Evolutionary conservation across 2,329 filamentous ascomycete genomes (phyloP), one percentile per base, ranked within the genome.

Genomic region (Neofusicoccum sp.): DNA sequence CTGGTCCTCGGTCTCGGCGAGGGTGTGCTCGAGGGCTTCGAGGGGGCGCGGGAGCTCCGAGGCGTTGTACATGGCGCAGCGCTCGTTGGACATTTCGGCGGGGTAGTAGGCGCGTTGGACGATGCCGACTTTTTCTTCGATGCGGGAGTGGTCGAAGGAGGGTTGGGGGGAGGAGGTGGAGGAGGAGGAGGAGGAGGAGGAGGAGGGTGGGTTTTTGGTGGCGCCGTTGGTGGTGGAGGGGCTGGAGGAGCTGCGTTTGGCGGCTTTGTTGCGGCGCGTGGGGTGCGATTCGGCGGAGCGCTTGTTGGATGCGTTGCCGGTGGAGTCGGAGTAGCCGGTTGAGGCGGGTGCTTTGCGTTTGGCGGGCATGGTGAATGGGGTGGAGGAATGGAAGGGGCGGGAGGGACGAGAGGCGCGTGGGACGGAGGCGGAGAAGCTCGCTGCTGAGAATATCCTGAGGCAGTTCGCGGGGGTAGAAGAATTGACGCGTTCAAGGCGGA

Each of bases 81-180:
- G 87, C 56, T 84, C 85, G 70, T 92, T 95, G 78, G 84, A 90
- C 88, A 97, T 96, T 73, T 96, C 92, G 1, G 86, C 85, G 0
- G 92, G 92, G 69, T 97, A 97, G 78, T 88, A 97, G 52, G 90
- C 86, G 33, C 79, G 71, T 45, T 82, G 76, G 6, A 82, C 76
- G 37, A 80, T 78, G 14, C 76, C 75, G 48, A 72, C 68, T 63
- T 68, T 63, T 67, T 76, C 74, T 69, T 77, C 76, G 36, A 72
- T 62, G 61, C 78, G 71, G 36, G 73, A 71, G 61, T 78, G 73
- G 64, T 78, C 76, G 66, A 76, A 43, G 36, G 1, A 12, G 39
- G 5, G 11, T 9, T 52, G 4, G 6, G 50, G 31, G 28, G 43
- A 31, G 11, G 6, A 16, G 14, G 56, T 4, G 43, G 33, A 1